Evolutionary conservation across 345 rosid species (phyloP).

Genomic region (Bruguiera parviflora): DNA sequence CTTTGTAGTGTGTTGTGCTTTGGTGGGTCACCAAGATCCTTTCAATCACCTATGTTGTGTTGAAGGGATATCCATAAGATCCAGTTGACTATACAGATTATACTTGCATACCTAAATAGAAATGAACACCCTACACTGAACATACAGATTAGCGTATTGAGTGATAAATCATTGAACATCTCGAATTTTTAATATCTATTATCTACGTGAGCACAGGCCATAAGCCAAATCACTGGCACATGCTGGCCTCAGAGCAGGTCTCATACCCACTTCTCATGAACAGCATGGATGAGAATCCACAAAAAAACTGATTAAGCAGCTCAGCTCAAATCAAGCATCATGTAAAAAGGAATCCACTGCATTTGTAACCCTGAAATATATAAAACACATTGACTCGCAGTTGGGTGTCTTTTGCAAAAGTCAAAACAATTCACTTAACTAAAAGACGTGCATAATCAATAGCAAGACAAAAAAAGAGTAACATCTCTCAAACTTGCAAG

Average conservation of each 20-base stretch:
- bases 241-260: conserved; percentile 7
- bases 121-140: no score
- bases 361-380: conserved; percentile 23
- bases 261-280: conserved; percentile 1
- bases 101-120: no score
- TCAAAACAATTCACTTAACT: not conserved
- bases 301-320: conserved; percentile 1
- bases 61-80: no score
- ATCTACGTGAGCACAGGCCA: not conserved
- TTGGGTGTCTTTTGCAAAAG: not conserved
- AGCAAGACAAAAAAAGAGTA: not conserved
- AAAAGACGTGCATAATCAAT: not conserved
- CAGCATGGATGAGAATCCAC: conserved; percentile 9
- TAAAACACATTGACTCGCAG: conserved; percentile 10
- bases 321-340: conserved; percentile 11
- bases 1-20: no score
- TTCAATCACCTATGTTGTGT: no score
- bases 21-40: no score
- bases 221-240: not conserved
- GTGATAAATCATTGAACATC: not conserved
- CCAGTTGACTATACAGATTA: no score
- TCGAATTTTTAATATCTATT: not conserved
- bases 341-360: conserved; percentile 15
- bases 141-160: no score
- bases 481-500: not conserved